Conservation (phyloP, 208 protist genomes). For the Leishmania mexicana region DNA sequence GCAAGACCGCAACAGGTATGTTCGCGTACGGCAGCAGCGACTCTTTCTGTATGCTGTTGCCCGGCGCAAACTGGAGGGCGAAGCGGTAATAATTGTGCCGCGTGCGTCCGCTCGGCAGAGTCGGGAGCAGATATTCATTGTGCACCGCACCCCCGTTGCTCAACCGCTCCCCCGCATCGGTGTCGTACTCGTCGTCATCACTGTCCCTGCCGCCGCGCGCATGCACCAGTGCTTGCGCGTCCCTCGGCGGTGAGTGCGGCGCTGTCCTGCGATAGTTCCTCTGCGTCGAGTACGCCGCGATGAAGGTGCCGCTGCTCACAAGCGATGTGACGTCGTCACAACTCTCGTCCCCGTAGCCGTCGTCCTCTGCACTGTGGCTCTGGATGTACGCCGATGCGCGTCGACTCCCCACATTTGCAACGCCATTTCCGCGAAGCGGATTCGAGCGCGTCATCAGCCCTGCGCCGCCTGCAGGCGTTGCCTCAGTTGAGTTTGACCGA, state of each 20-base stretch:
- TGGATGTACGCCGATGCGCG: neutral
- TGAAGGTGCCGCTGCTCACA: neutral
- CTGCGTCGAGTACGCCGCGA: neutral
- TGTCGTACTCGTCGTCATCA: constrained; percentile 23
- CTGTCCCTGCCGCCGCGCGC: constrained; percentile 1
- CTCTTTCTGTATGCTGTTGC: constrained; percentile 52
- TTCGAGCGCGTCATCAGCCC: neutral
- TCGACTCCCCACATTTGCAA: neutral
- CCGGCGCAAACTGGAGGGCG: constrained; percentile 66
- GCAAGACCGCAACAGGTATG: constrained; percentile 69
- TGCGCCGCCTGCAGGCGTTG: neutral
- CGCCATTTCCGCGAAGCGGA: neutral
- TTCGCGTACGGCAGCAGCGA: constrained; percentile 64
- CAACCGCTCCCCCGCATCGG: neutral
- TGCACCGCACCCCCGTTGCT: neutral
- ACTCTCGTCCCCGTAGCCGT: neutral
- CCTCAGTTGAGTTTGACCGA: constrained; percentile 18
- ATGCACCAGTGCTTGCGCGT: neutral
- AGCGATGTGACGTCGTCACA: neutral
- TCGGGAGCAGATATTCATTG: constrained; percentile 45
- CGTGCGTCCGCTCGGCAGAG: constrained; percentile 35
- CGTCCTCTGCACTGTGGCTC: neutral
- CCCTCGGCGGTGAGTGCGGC: neutral
- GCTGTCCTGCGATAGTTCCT: neutral
- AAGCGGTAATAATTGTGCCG: constrained; percentile 42